Conservation (phyloP, 169 alveolate species). For the Cryptosporidium sp. region DNA sequence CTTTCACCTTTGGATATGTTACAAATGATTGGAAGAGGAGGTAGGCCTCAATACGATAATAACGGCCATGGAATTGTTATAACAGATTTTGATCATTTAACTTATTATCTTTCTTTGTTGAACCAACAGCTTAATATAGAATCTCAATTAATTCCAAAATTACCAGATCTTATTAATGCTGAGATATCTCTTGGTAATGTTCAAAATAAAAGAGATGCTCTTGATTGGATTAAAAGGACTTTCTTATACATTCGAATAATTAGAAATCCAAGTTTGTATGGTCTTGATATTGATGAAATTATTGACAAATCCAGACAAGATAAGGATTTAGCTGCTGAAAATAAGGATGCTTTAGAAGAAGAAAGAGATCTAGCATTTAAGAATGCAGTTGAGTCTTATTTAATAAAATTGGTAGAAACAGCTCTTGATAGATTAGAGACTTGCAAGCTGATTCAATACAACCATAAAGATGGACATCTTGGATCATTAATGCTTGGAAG, state of each 20-base stretch:
- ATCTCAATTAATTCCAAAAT: slow-evolving; percentile 91
- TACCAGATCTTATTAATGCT: slow-evolving; percentile 98
- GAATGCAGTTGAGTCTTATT: slow-evolving; percentile 41
- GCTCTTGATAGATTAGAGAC: slow-evolving; percentile 94
- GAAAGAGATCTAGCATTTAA: slow-evolving; percentile 9
- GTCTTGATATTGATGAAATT: slow-evolving; percentile 77
- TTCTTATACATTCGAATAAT: slow-evolving; percentile 95
- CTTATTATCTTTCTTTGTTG: slow-evolving; percentile 94
- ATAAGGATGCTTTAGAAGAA: slow-evolving; percentile 2
- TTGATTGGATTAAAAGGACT: slow-evolving; percentile 97
- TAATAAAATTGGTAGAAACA: slow-evolving; percentile 85
- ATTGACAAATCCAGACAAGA: neutral
- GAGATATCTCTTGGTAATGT: slow-evolving; percentile 97
- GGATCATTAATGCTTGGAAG: slow-evolving; percentile 97
- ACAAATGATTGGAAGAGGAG: slow-evolving; percentile 99
- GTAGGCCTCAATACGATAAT: slow-evolving; percentile 99
- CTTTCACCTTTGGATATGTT: slow-evolving; percentile 97
- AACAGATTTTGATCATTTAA: slow-evolving; percentile 95
- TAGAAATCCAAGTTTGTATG: slow-evolving; percentile 92
- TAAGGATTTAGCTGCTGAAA: neutral
- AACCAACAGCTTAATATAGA: slow-evolving; percentile 98
- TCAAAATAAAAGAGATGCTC: slow-evolving; percentile 94
- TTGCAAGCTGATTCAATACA: slow-evolving; percentile 94
- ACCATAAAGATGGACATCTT: slow-evolving; percentile 91
- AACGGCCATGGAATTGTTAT: slow-evolving; percentile 99